These are phyloP conservation scores for Claviceps spartinae DNA, from an alignment of 2,329 filamentous ascomycete species.

Conservation along the genomic window DNA sequence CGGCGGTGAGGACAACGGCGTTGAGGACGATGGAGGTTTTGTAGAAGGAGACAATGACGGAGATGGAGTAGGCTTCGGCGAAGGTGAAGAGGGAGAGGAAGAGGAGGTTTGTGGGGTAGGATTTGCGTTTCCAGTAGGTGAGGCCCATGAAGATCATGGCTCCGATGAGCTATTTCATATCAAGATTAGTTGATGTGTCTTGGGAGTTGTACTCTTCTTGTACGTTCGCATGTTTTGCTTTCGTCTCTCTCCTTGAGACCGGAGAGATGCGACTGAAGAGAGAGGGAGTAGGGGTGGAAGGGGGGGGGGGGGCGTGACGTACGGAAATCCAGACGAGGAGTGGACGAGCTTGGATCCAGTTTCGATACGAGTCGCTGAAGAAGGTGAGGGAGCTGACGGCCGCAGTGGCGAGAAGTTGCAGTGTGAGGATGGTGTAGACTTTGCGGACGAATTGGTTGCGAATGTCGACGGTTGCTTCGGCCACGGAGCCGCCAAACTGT, in stretches of 20 bases:
- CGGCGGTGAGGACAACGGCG: slow-evolving; percentile 76
- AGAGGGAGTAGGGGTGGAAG: not conserved
- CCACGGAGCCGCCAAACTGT: slow-evolving; percentile 81
- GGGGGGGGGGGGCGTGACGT: slow-evolving; percentile 17
- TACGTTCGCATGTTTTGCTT: not conserved
- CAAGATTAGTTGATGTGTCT: not conserved
- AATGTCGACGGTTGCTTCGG: slow-evolving; percentile 88
- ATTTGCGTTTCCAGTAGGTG: slow-evolving; percentile 92
- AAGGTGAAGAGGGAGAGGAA: slow-evolving; percentile 86
- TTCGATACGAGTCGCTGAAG: slow-evolving; percentile 64
- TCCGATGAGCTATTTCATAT: slow-evolving; percentile 47
- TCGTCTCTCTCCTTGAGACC: not conserved
- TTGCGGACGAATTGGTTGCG: slow-evolving; percentile 95
- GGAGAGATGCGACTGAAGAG: not conserved
- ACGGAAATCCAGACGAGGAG: slow-evolving; percentile 78
- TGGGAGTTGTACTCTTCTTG: not conserved
- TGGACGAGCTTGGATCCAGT: slow-evolving; percentile 73
- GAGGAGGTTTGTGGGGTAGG: slow-evolving; percentile 84
- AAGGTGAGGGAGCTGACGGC: slow-evolving; percentile 74
- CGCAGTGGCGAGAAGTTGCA: slow-evolving; percentile 77
- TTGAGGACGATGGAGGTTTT: slow-evolving; percentile 72
- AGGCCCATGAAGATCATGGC: slow-evolving; percentile 73
- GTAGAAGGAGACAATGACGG: slow-evolving; percentile 86
- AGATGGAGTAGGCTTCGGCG: slow-evolving; percentile 86
- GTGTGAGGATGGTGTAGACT: slow-evolving; percentile 95